These are phyloP conservation scores for Collybiopsis confluens DNA, from an alignment of 768 basidiomycete genomes.

Conservation along the genomic window DNA sequence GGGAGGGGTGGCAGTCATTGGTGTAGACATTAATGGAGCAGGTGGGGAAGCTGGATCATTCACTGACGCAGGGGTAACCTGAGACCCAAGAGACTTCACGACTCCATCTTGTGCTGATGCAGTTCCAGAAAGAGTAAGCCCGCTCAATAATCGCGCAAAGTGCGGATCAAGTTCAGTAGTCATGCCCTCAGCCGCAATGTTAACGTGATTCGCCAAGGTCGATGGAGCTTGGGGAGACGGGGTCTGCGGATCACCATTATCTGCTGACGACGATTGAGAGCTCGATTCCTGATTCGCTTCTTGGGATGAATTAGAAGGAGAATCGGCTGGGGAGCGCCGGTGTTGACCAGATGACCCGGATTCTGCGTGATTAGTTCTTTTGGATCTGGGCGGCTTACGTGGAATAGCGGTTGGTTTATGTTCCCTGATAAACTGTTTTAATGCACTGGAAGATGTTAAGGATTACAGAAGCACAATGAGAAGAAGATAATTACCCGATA, in stretches of 20 bases:
- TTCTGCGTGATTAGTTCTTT: slow-evolving; percentile 21
- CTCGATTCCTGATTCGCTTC: slow-evolving; percentile 57
- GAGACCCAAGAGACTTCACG: slow-evolving; percentile 9
- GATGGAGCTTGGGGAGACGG: slow-evolving; percentile 58
- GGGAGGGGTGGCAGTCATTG: slow-evolving; percentile 7
- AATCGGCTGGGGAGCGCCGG: slow-evolving; percentile 7
- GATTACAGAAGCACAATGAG: slow-evolving; percentile 1
- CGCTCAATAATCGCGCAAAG: slow-evolving; percentile 62
- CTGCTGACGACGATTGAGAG: slow-evolving; percentile 59
- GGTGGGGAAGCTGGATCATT: slow-evolving; percentile 6
- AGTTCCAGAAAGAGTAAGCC: slow-evolving; percentile 53
- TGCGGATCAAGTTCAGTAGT: slow-evolving; percentile 56
- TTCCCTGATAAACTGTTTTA: slow-evolving; percentile 67
- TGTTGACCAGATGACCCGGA: slow-evolving; percentile 12
- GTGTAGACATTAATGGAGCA: slow-evolving; percentile 14
- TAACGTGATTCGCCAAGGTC: slow-evolving; percentile 27
- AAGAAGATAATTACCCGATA: slow-evolving; percentile 56
- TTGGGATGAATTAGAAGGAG: slow-evolving; percentile 20
- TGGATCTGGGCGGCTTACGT: slow-evolving; percentile 30
- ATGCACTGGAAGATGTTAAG: slow-evolving; percentile 31
- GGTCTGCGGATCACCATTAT: slow-evolving; percentile 58
- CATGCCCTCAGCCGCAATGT: slow-evolving; percentile 14
- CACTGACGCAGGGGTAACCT: slow-evolving; percentile 1
- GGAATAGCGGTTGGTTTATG: slow-evolving; percentile 49
- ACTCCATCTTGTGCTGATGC: slow-evolving; percentile 15